These are phyloP conservation scores for Dendrobium catenatum DNA, from an alignment of 106 monocot species.

Conservation along the genomic window DNA sequence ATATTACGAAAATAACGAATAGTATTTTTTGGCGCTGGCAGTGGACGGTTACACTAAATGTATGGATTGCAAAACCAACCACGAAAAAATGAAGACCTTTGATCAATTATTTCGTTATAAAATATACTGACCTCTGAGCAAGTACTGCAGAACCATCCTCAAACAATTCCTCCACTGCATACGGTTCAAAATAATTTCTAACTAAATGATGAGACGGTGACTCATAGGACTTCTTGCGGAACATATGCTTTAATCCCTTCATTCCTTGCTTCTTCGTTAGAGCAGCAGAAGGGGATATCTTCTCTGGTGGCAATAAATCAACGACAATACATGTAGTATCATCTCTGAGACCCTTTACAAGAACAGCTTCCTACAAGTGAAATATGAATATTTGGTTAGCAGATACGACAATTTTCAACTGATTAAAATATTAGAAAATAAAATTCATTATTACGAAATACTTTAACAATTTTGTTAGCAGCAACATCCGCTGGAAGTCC, in stretches of 20 bases:
- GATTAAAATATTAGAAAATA: not conserved
- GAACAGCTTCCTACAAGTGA: constrained; percentile 63
- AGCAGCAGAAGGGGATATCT: constrained; percentile 15
- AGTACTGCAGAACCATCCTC: constrained; percentile 98
- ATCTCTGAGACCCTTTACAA: constrained; percentile 80
- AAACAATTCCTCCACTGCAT: constrained; percentile 77
- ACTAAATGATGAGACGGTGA: not conserved
- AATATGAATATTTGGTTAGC: not conserved
- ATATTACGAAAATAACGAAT: not conserved
- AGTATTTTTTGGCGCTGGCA: not conserved
- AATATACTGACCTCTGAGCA: constrained; percentile 25
- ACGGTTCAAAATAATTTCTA: constrained; percentile 11
- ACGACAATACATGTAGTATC: constrained; percentile 97
- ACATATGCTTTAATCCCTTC: constrained; percentile 2
- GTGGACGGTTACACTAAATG: not conserved
- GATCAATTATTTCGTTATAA: not conserved
- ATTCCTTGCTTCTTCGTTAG: constrained; percentile 38
- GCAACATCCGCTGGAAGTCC: constrained; percentile 83
- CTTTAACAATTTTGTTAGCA: constrained; percentile 75
- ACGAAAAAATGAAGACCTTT: not conserved
- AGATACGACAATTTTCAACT: not conserved
- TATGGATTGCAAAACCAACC: not conserved
- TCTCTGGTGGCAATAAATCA: constrained; percentile 73
- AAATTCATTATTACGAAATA: constrained; percentile 7
- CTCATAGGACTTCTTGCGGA: not conserved